These are phyloP conservation scores for Amphibolis antarctica DNA, from an alignment of 106 monocot genomes.

Conservation along the genomic window DNA sequence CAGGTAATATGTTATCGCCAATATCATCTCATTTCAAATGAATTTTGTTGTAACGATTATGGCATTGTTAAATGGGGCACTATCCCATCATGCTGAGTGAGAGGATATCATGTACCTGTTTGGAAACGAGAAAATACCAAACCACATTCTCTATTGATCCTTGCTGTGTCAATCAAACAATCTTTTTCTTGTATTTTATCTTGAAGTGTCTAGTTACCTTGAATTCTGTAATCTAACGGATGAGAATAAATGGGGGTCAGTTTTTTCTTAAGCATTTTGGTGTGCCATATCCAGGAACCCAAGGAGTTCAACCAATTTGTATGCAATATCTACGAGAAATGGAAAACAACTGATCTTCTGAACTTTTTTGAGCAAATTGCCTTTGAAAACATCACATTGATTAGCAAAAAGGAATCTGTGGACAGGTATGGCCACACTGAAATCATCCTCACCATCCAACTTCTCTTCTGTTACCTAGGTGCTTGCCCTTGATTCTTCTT, in stretches of 20 bases:
- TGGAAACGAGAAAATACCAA: too few relatives aligned
- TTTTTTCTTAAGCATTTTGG: neutral
- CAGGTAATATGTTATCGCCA: slow-evolving; percentile 32
- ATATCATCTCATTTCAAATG: neutral
- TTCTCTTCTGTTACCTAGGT: neutral
- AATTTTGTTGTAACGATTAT: neutral
- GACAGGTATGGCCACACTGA: slow-evolving; percentile 45
- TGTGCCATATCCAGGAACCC: slow-evolving; percentile 43
- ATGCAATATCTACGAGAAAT: slow-evolving; percentile 33
- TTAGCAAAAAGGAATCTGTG: slow-evolving; percentile 65
- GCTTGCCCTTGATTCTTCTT: neutral
- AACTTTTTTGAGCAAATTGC: slow-evolving; percentile 48
- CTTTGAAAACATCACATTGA: slow-evolving; percentile 51
- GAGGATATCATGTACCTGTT: too few relatives aligned
- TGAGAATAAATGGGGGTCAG: too few relatives aligned
- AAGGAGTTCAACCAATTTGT: slow-evolving; percentile 63
- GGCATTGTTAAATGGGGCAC: too few relatives aligned
- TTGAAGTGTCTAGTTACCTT: neutral
- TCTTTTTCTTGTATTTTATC: neutral
- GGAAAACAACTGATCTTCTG: slow-evolving; percentile 39
- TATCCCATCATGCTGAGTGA: too few relatives aligned
- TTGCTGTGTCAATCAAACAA: too few relatives aligned
- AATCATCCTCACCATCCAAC: neutral
- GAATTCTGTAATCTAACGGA: too few relatives aligned
- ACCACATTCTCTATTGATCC: too few relatives aligned